These are phyloP conservation scores for Saccharomycopsis sp. DNA, from an alignment of 805 yeast species.

Conservation along the genomic window DNA sequence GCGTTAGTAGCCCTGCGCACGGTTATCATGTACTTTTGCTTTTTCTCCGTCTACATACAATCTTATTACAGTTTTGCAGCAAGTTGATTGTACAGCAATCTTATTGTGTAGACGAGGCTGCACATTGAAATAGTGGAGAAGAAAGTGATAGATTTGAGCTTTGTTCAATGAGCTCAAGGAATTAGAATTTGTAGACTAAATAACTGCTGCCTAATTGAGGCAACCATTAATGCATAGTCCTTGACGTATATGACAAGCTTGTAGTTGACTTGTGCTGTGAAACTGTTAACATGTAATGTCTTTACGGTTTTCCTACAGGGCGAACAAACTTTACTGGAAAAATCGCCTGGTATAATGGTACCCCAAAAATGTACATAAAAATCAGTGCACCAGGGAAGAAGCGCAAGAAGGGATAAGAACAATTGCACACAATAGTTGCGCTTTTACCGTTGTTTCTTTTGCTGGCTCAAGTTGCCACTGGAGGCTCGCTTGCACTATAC, in stretches of 20 bases:
- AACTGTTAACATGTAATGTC: too few relatives aligned
- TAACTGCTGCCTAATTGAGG: background rate
- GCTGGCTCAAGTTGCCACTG: background rate
- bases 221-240: background rate
- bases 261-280: too few relatives aligned
- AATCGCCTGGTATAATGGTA: background rate
- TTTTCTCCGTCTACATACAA: background rate
- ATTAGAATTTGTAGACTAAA: too few relatives aligned
- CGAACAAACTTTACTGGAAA: background rate
- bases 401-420: background rate
- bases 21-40: background rate
- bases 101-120: background rate
- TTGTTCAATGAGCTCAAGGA: too few relatives aligned
- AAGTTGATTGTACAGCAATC: too few relatives aligned
- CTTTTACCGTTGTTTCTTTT: background rate
- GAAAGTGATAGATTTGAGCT: background rate
- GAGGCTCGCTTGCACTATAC: background rate
- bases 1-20: background rate
- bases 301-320: too few relatives aligned
- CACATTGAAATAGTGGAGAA: background rate
- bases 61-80: background rate
- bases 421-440: background rate
- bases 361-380: background rate
- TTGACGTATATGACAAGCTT: background rate
- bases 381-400: background rate